A percentile compares a stretch with the other conserved stretches of the same genome.
phyloP scores from a whole-genome alignment of 129 eudicot species.

The Artemisia tridentata region DNA sequence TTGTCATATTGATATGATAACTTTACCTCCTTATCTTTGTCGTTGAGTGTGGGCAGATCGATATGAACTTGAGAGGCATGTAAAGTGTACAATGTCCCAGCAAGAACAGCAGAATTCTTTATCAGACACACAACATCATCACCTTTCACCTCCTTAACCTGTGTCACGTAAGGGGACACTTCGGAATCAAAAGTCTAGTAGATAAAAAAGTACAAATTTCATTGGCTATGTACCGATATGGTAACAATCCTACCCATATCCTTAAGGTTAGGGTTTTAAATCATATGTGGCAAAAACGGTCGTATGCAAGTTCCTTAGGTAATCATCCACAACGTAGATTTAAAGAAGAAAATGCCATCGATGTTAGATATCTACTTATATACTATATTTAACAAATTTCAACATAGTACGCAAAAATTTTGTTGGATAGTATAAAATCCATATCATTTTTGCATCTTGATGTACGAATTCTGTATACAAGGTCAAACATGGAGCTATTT shows the following conservation, averaged over 20 bases:
- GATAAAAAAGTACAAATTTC: too few species aligned
- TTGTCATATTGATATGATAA: neutral
- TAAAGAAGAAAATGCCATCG: neutral
- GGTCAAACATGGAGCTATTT: neutral
- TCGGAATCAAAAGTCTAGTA: neutral
- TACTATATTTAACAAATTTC: neutral
- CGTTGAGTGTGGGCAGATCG: conserved; percentile 82
- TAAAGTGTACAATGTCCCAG: conserved; percentile 77
- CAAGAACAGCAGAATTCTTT: conserved; percentile 80
- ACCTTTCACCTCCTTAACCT: conserved; percentile 80
- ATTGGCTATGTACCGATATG: too few species aligned
- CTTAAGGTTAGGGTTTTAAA: neutral
- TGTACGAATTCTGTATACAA: neutral
- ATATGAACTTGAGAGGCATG: conserved; percentile 83
- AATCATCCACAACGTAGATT: too few species aligned
- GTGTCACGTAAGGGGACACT: conserved; percentile 19
- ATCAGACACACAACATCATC: conserved; percentile 82
- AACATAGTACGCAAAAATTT: conserved; percentile 1
- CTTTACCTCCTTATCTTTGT: conserved; percentile 76
- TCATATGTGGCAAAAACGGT: neutral
- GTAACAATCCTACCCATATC: too few species aligned
- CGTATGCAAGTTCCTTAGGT: too few species aligned
- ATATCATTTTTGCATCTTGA: neutral
- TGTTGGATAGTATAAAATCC: neutral
- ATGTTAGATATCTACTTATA: neutral